Percentiles rank a stretch among this genome's conserved stretches.
Conservation (phyloP, 2,329 filamentous ascomycete genomes). For the Colletotrichum paranaense region DNA sequence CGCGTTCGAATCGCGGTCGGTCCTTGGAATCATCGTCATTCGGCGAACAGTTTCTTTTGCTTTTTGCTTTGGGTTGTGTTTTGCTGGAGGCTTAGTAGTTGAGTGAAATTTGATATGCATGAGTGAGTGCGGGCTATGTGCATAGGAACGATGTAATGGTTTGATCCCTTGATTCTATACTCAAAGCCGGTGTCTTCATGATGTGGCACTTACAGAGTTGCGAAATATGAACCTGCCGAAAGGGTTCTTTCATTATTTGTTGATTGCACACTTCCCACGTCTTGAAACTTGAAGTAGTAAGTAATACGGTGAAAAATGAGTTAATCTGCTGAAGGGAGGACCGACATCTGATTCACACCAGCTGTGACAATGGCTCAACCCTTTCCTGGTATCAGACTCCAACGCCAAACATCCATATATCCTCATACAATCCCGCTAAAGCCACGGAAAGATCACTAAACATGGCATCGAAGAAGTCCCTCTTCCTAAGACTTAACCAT, state of each 20-base stretch:
- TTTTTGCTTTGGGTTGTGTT: background rate
- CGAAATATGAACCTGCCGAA: background rate
- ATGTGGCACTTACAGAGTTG: background rate
- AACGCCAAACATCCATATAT: too few relatives aligned
- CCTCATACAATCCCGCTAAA: too few relatives aligned
- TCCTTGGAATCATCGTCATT: background rate
- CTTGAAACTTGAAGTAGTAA: background rate
- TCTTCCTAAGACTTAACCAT: background rate
- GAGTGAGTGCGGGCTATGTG: too few relatives aligned
- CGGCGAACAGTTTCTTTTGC: background rate
- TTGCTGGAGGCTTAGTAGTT: background rate
- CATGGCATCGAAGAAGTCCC: too few relatives aligned
- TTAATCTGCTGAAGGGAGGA: fast-evolving
- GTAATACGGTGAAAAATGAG: background rate
- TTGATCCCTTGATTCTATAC: background rate
- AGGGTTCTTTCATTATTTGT: background rate
- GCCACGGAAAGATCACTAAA: too few relatives aligned
- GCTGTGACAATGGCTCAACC: background rate
- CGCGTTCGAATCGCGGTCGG: constrained; percentile 36
- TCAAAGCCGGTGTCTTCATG: background rate
- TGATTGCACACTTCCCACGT: background rate
- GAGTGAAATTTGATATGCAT: background rate
- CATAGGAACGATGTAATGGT: background rate
- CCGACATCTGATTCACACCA: background rate
- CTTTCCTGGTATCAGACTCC: too few relatives aligned